Conservation (phyloP, 2,329 filamentous ascomycete species). For the Alternaria ventricosa region DNA sequence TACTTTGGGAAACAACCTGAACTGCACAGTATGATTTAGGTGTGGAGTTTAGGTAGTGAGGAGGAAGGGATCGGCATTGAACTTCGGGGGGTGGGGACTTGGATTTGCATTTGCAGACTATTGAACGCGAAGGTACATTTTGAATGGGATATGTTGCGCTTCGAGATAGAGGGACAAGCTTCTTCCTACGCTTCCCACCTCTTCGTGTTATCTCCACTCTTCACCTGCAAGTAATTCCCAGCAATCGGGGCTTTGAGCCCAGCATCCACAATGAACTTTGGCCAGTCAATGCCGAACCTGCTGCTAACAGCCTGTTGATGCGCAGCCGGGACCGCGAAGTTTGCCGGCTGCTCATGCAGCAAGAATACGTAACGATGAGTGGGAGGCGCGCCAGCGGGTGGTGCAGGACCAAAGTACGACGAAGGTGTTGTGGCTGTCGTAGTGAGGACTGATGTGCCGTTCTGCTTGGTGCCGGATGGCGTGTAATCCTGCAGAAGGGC, state of each 20-base stretch:
- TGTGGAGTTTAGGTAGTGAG: neutral
- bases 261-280: constrained; percentile 31
- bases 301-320: constrained; percentile 27
- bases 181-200: constrained; percentile 7
- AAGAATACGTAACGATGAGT: constrained; percentile 43
- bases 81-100: neutral
- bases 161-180: neutral
- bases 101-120: neutral
- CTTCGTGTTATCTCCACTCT: constrained; percentile 32
- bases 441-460: constrained; percentile 31
- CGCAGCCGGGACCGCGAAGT: constrained; percentile 30
- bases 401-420: constrained; percentile 41
- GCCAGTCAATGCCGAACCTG: constrained; percentile 28
- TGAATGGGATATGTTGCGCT: neutral
- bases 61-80: neutral
- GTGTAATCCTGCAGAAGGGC: constrained; percentile 38
- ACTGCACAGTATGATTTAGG: neutral
- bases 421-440: constrained; percentile 36
- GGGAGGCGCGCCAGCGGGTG: constrained; percentile 34
- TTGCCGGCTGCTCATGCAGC: constrained; percentile 37
- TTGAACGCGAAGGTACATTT: neutral
- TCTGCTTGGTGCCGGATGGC: constrained; percentile 26
- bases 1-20: neutral
- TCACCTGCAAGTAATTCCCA: constrained; percentile 34
- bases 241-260: constrained; percentile 26